Base-by-base conservation (phyloP, 352 stramenopile genomes). In the Proteromonas lacertae region DNA sequence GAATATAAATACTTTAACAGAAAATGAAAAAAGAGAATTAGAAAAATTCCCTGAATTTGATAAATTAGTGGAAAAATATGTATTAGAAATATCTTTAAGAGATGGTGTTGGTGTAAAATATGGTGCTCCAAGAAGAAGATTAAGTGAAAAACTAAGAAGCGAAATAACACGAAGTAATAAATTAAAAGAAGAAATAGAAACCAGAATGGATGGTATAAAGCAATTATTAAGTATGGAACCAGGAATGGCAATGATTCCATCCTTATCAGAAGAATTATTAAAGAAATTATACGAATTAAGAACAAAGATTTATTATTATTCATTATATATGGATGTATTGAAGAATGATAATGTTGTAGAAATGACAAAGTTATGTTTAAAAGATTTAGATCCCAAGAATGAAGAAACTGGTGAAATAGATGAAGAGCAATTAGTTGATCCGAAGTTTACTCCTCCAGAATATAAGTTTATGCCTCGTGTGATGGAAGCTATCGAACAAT, bases 31-130 rank as follows among this genome's bases (percentile, higher is more conserved):
- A 2, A 40, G 20, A n/a, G 16, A 49, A 1, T 37, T 74, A 1
- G 42, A 45, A 14, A 13, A 12, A 16, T 36, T 43, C 6, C 38
- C 43, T 25, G 9, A 48, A 3, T 79, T 79, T 49, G 62, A 66
- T 36, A 33, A 38, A 4, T 51, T 61, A 14, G 66, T 67, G 42
- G 59, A 74, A 19, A n/a, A 33, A 13, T 72, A 58, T 36, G 41
- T 69, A 16, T 64, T 79, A 38, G 63, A 42, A 20, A 42, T 83
- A 28, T 67, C 62, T 9, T 67, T 83, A 53, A 60, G 62, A 32
- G 63, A 80, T 41, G 68, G 69, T 0, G 44, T 83, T 0, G 68
- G 68, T 0, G 63, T 69, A 42, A 82, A 76, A 45, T 83, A 71
- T 24, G 66, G 69, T 7, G 44, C 70, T 19, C 69, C 69, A 33